These are phyloP conservation scores for Sporisorium graminicola DNA, from an alignment of 1,284 basidiomycete genomes.

Conservation along the genomic window DNA sequence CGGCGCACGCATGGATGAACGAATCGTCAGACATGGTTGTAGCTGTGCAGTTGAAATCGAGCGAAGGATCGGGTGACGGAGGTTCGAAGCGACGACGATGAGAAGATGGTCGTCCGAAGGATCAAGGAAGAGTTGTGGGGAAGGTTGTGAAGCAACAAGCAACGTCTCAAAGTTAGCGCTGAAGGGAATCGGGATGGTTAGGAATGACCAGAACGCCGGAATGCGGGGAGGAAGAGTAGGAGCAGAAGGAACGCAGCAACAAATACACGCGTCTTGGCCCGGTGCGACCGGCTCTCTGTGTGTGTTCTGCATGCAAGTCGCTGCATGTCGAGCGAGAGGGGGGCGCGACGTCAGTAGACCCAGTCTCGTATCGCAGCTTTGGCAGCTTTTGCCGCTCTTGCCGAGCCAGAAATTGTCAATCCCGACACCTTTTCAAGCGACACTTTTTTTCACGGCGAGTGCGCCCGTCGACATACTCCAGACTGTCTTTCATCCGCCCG, in stretches of 20 bases:
- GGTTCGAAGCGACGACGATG: not conserved
- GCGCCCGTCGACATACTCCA: too few species aligned
- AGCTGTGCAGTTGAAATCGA: not conserved
- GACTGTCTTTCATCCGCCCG: too few species aligned
- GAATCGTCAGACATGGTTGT: conserved; percentile 75
- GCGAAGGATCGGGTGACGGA: not conserved
- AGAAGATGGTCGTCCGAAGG: not conserved
- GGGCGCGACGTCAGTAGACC: conserved; percentile 1
- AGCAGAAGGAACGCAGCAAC: not conserved
- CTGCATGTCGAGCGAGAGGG: not conserved
- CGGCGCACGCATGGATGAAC: conserved; percentile 87
- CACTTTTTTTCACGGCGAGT: conserved; percentile 1
- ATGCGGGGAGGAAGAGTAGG: conserved; percentile 4
- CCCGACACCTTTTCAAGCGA: conserved; percentile 4
- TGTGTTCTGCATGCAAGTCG: not conserved
- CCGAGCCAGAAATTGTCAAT: conserved; percentile 1
- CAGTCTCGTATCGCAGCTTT: too few species aligned
- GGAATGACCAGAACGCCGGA: conserved; percentile 6
- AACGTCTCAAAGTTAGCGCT: too few species aligned
- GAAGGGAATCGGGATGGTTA: conserved; percentile 4
- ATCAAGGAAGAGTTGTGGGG: too few species aligned
- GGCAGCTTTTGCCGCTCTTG: too few species aligned
- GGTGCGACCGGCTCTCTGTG: conserved; percentile 3
- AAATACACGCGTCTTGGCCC: conserved; percentile 6
- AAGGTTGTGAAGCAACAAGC: too few species aligned